Conservation (phyloP, 176 grass and related monocot species). For the Saccharum spontaneum region DNA sequence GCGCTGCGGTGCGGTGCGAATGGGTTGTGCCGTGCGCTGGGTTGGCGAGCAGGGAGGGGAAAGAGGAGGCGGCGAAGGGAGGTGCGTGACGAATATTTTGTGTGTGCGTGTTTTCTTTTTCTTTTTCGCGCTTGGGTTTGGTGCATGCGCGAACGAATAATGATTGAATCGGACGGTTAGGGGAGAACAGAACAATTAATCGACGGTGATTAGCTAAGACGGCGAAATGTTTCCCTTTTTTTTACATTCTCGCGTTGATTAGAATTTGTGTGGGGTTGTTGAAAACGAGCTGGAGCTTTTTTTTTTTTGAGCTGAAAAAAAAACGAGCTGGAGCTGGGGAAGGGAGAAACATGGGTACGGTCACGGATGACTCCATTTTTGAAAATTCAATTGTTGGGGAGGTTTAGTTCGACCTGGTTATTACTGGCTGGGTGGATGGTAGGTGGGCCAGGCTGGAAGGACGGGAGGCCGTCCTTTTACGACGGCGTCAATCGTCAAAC, state of each 20-base stretch:
- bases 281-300: no score
- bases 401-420: background rate
- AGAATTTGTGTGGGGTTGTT: background rate
- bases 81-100: background rate
- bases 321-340: background rate
- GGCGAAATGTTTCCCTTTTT: background rate
- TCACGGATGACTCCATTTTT: background rate
- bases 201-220: background rate
- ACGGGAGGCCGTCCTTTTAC: background rate
- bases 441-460: background rate
- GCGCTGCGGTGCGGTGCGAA: constrained; percentile 1
- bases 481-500: constrained; percentile 25
- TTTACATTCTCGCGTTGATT: no score
- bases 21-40: background rate
- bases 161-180: background rate
- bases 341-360: background rate
- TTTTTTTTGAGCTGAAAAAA: no score
- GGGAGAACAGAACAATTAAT: background rate
- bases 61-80: background rate
- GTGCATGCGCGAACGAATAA: background rate
- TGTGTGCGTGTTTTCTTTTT: background rate
- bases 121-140: background rate
- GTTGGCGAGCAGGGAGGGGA: background rate
- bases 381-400: background rate
- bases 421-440: background rate